Evolutionary conservation across 1,139 yeast genomes (phyloP).

Genomic region (Scheffersomyces insectosa): DNA sequence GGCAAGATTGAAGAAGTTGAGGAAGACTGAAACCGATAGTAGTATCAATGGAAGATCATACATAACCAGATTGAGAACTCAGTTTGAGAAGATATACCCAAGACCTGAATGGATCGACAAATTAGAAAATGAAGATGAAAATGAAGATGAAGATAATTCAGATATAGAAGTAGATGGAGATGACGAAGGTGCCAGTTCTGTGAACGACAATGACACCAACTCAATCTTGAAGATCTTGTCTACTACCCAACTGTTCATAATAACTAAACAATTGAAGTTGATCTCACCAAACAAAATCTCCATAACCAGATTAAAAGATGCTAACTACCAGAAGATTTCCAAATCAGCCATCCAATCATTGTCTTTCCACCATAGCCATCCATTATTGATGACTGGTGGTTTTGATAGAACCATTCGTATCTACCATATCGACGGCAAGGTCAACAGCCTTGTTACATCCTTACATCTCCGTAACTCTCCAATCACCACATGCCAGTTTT

Average conservation of each 20-base stretch:
- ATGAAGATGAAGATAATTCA: conserved; percentile 24
- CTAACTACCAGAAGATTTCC: conserved; percentile 68
- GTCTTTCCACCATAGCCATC: conserved; percentile 83
- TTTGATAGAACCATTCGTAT: conserved; percentile 85
- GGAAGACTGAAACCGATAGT: conserved; percentile 62
- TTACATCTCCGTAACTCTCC: conserved; percentile 80
- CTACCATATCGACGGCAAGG: conserved; percentile 89
- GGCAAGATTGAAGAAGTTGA: conserved; percentile 69
- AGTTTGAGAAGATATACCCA: conserved; percentile 86
- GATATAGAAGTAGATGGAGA: conserved; percentile 31
- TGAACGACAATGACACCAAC: conserved; percentile 48
- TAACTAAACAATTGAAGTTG: conserved; percentile 52
- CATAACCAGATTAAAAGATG: conserved; percentile 81
- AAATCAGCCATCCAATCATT: conserved; percentile 80
- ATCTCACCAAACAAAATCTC: conserved; percentile 73
- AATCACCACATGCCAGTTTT: conserved; percentile 71
- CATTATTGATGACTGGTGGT: conserved; percentile 86
- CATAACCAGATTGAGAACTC: conserved; percentile 70
- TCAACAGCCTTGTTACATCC: conserved; percentile 78
- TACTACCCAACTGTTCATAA: conserved; percentile 57
- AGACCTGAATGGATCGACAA: conserved; percentile 82
- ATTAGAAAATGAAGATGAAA: conserved; percentile 24
- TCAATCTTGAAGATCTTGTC: conserved; percentile 62
- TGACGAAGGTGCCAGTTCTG: conserved; percentile 32
- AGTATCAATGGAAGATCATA: conserved; percentile 66